These are phyloP conservation scores for Colletotrichum brevisporum DNA, from an alignment of 2,329 filamentous ascomycete genomes.

Conservation along the genomic window DNA sequence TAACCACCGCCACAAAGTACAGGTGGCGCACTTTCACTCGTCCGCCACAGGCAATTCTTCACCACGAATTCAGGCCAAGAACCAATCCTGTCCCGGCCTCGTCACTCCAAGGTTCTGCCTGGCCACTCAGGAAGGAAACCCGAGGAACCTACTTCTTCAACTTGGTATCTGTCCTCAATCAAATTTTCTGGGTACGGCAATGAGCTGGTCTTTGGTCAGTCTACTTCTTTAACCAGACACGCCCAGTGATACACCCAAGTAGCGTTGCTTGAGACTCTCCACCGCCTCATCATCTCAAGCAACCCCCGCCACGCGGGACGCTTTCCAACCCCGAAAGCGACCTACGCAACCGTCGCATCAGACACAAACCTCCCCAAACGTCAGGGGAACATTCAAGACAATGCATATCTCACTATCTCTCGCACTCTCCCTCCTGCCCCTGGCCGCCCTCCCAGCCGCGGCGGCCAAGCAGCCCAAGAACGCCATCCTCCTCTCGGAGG, in stretches of 20 bases:
- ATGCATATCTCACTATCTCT: slow-evolving; percentile 48
- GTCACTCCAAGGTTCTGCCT: not conserved
- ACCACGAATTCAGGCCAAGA: slow-evolving; percentile 2
- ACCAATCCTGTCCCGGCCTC: slow-evolving; percentile 15
- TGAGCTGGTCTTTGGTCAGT: not conserved
- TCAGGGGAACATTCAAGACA: slow-evolving; percentile 9
- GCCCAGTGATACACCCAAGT: not conserved
- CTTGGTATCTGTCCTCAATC: slow-evolving; percentile 18
- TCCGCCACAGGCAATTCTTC: slow-evolving; percentile 6
- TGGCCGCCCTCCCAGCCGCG: slow-evolving; percentile 38
- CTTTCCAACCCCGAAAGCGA: slow-evolving; percentile 9
- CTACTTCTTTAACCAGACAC: not conserved
- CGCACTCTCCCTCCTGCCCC: slow-evolving; percentile 40
- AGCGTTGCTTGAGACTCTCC: not conserved
- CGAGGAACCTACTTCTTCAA: no score
- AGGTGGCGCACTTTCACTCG: slow-evolving; percentile 24
- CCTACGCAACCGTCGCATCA: not conserved
- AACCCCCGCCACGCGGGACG: slow-evolving; percentile 11
- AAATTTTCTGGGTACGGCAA: not conserved
- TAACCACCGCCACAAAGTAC: slow-evolving; percentile 15
- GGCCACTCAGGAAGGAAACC: no score
- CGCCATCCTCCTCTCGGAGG: slow-evolving; percentile 71
- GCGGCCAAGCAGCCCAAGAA: slow-evolving; percentile 55
- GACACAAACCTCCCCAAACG: not conserved
- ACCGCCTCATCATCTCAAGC: slow-evolving; percentile 3